Evolutionary conservation across 805 yeast genomes (phyloP), one percentile per base, ranked within the genome.

Genomic region (Grigorovia jiainica): DNA sequence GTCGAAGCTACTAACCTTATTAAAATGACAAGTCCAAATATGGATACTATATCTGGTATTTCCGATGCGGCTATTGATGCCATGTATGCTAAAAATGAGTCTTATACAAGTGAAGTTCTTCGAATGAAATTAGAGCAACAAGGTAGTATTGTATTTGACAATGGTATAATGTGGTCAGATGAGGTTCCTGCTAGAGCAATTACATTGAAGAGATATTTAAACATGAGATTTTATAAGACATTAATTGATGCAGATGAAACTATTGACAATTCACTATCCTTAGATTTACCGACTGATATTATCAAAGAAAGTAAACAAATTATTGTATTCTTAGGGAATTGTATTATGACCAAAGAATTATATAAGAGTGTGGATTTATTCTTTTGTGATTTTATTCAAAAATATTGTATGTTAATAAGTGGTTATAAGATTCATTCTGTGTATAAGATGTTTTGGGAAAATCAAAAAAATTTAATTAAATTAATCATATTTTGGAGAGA

Each of bases 401-500:
- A 55, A 40, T 53, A 53, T 41, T 48, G 49, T 23, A 41, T 57
- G 23, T 54, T 53, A 23, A 47, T 52, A 4, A 39, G 47, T n/a
- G 58, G 57, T 7, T 41, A 55, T n/a, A 51, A 50, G 25, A 46
- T 57, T 10, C 31, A 38, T 38, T 23, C 21, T n/a, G 21, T 34
- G 7, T 31, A 31, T 13, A 30, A 36, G 18, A 19, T 31, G 27
- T 49, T 51, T 3, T 57, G 61, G 61, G 54, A 51, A 20, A 46
- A 54, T 15, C 46, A 56, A 2, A 55, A 55, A 31, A 52, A 53
- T 1, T 41, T 57, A 10, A 53, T 57, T 38, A 47, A 55, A 3
- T 38, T 54, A 15, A 47, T 58, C 30, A 55, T 57, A 33, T 51
- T 51, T 36, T 58, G 63, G 63, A 49, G 61, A 39, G 58, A 58